phyloP scores from a whole-genome alignment of 2,329 filamentous ascomycete species.

The Pseudopyrenochaeta lycopersici region DNA sequence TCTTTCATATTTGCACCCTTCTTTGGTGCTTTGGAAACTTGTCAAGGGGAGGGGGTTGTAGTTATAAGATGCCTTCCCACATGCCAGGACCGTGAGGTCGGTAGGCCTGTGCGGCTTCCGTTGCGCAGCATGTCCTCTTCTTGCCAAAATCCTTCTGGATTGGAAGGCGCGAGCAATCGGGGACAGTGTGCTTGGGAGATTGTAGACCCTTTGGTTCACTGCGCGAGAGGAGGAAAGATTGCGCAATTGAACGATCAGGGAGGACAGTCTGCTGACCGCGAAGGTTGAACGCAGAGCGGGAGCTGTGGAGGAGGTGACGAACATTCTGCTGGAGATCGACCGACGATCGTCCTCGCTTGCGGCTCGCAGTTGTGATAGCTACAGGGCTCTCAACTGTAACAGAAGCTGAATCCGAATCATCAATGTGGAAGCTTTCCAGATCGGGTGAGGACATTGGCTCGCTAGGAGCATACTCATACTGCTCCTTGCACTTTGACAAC shows the following conservation, averaged over 20 bases:
- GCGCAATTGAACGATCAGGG: constrained; percentile 46
- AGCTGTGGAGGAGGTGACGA: constrained; percentile 64
- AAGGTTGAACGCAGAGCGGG: constrained; percentile 51
- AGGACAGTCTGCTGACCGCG: constrained; percentile 43
- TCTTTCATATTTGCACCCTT: constrained; percentile 27
- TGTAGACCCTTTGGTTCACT: constrained; percentile 49
- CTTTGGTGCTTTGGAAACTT: constrained; percentile 22
- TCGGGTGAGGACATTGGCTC: constrained; percentile 51
- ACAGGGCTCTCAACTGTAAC: constrained; percentile 38
- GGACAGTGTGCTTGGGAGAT: constrained; percentile 49
- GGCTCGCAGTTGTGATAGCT: constrained; percentile 39
- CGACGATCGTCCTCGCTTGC: constrained; percentile 70
- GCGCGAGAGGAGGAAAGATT: constrained; percentile 40
- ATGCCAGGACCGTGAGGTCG: constrained; percentile 68
- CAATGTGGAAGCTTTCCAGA: constrained; percentile 62
- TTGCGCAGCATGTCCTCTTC: constrained; percentile 74
- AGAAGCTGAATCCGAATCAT: constrained; percentile 44
- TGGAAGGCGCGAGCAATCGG: constrained; percentile 53
- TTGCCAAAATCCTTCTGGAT: constrained; percentile 60
- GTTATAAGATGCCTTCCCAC: constrained; percentile 69
- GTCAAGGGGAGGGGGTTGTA: constrained; percentile 9
- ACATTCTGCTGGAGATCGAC: constrained; percentile 73
- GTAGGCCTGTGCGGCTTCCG: constrained; percentile 63
- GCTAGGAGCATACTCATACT: constrained; percentile 42
- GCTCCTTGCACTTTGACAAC: constrained; percentile 49